A percentile compares a stretch with the other conserved stretches of the same genome.
phyloP scores from a whole-genome alignment of 305 asterid genomes.

The Andrographis paniculata region DNA sequence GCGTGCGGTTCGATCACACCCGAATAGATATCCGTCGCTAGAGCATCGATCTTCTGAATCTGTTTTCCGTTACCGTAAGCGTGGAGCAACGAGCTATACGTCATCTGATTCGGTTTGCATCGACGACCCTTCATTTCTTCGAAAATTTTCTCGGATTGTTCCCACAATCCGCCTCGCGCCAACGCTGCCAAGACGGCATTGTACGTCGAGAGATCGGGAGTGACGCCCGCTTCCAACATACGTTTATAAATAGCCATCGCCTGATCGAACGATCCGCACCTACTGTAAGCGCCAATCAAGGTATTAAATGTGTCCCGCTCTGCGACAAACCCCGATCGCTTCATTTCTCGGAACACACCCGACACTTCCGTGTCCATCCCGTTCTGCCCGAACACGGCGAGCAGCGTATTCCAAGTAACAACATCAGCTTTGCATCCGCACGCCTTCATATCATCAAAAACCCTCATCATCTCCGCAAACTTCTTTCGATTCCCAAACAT shows the following conservation, averaged over 20 bases:
- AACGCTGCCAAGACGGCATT: constrained; percentile 35
- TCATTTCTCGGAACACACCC: constrained; percentile 44
- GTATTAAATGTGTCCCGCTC: constrained; percentile 95
- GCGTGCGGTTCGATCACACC: constrained; percentile 47
- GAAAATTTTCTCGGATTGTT: constrained; percentile 77
- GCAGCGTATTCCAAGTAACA: neutral
- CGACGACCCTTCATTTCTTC: constrained; percentile 60
- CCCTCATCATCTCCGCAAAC: constrained; percentile 16
- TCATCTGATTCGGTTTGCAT: constrained; percentile 78
- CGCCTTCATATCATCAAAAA: constrained; percentile 20
- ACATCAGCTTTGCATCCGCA: constrained; percentile 45
- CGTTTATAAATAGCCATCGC: constrained; percentile 42
- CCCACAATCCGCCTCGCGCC: constrained; percentile 87
- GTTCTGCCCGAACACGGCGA: constrained; percentile 7
- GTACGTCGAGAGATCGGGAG: constrained; percentile 81
- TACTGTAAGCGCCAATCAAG: constrained; percentile 62
- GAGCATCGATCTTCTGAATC: constrained; percentile 45
- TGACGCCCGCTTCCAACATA: constrained; percentile 23
- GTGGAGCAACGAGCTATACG: constrained; percentile 84
- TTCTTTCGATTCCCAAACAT: neutral
- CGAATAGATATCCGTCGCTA: constrained; percentile 57
- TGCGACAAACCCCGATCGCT: constrained; percentile 80
- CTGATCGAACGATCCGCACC: neutral
- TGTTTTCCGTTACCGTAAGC: constrained; percentile 83
- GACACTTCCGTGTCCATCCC: constrained; percentile 48